Conservation (phyloP, 2,329 filamentous ascomycete genomes). For the Epichloe aotearoae region DNA sequence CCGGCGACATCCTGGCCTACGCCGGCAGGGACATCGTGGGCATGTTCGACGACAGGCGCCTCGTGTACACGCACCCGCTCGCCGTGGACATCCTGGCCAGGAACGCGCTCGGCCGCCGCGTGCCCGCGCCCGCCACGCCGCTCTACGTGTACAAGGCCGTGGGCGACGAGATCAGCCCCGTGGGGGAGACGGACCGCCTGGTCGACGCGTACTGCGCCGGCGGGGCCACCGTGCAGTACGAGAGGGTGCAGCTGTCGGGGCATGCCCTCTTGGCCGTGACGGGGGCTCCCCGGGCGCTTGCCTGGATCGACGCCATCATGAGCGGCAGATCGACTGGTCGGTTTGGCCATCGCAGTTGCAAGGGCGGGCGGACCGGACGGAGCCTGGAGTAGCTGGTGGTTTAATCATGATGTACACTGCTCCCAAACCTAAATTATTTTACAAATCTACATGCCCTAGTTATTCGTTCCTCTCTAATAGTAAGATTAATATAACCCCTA, state of each 20-base stretch:
- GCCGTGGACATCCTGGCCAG: not conserved
- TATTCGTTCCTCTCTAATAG: rapidly evolving
- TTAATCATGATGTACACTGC: too few species aligned
- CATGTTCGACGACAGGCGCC: slow-evolving; percentile 24
- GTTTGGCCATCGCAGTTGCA: not conserved
- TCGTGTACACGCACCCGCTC: not conserved
- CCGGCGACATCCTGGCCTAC: slow-evolving; percentile 15
- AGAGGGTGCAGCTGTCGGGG: not conserved
- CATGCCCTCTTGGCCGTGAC: not conserved
- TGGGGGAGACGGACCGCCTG: not conserved
- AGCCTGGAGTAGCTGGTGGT: not conserved
- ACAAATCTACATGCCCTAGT: too few species aligned
- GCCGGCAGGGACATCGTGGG: slow-evolving; percentile 20
- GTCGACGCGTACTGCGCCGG: not conserved
- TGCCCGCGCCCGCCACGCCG: not conserved
- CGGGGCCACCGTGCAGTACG: not conserved
- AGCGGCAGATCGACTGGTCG: not conserved
- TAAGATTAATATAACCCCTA: too few species aligned
- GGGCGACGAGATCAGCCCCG: slow-evolving; percentile 1
- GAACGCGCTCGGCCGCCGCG: not conserved
- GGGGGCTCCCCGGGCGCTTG: not conserved
- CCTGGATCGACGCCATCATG: not conserved
- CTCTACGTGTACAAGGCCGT: slow-evolving; percentile 2
- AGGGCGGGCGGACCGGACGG: too few species aligned
- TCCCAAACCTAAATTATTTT: too few species aligned